These are phyloP conservation scores for Podospora pseudopauciseta DNA, from an alignment of 495 filamentous ascomycete genomes.

Conservation along the genomic window DNA sequence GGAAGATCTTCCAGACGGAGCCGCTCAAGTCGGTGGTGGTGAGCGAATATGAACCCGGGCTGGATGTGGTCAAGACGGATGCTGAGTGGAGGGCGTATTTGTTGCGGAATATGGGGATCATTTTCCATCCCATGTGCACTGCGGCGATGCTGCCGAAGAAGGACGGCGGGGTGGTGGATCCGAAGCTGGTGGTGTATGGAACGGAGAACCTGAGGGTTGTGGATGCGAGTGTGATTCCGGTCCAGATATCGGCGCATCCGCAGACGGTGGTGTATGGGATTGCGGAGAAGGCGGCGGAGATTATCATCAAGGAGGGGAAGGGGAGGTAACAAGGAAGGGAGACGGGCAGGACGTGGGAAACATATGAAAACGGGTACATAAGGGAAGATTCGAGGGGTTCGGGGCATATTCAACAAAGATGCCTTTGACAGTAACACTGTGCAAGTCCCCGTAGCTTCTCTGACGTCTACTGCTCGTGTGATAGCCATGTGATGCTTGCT, in stretches of 20 bases:
- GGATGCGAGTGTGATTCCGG: conserved; percentile 34
- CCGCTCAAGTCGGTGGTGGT: conserved; percentile 24
- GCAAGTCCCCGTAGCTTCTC: too few relatives aligned
- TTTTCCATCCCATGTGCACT: conserved; percentile 42
- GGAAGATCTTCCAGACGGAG: conserved; percentile 19
- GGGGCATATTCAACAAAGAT: too few relatives aligned
- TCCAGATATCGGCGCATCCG: conserved; percentile 30
- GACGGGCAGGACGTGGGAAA: too few relatives aligned
- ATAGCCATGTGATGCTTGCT: not conserved
- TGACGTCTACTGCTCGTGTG: not conserved
- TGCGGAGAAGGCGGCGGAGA: conserved; percentile 40
- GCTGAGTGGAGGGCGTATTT: conserved; percentile 26
- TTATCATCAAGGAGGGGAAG: conserved; percentile 32
- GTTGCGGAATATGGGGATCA: conserved; percentile 15
- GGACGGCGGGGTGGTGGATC: conserved; percentile 49
- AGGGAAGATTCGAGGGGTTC: too few relatives aligned
- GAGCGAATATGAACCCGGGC: conserved; percentile 30
- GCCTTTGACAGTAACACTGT: too few relatives aligned
- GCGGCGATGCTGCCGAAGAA: conserved; percentile 45
- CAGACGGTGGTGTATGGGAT: conserved; percentile 40
- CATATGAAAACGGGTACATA: too few relatives aligned
- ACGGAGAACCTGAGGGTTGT: conserved; percentile 33
- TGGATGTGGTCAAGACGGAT: conserved; percentile 20
- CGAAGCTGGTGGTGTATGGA: conserved; percentile 44
- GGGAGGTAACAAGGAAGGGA: not conserved